Base-by-base conservation (phyloP, 148 eudicot genomes). In the Amaranthus cruentus region DNA sequence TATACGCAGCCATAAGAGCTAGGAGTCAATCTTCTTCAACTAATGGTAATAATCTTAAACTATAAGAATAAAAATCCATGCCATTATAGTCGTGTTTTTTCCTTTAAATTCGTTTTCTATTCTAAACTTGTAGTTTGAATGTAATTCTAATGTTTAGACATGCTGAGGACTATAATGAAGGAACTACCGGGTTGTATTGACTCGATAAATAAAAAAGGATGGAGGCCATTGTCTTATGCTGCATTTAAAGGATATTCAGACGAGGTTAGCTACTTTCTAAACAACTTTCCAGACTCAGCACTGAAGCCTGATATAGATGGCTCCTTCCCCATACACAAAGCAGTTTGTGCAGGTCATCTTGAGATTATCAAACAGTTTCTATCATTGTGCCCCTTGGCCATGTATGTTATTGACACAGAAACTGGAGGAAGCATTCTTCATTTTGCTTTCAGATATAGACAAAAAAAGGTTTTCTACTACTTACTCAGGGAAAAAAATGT, bases 231-330 rank as follows among this genome's bases (percentile, higher is more conserved):
- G 0, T 63, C 67, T 1, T 63, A 63, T 63, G 67, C 70, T 12
- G 70, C 70, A 47, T 9, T 12, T 54, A 67, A 67, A 67, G 70
- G 70, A 47, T 67, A 49, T 38, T 28, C 49, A 8, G 70, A 67
- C 28, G 70, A 67, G 49, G 52, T 67, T 18, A 67, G 6, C 70
- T 67, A 67, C 42, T 47, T 67, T 0, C 70, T 67, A 6, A 47
- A 48, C 54, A 67, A 49, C 3, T 49, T 67, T 18, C 55, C 54
- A n/a, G 48, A 12, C 8, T 67, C 70, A 47, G 70, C 54, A n/a
- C 14, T 11, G 49, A 64, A 64, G 9, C 47, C 9, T 64, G 68
- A 64, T 42, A 64, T 9, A 46, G 68, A 64, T 18, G 68, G 68
- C 4, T 8, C 68, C 4, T 21, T 64, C 14, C 68, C 68, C n/a